These are phyloP conservation scores for Leucosporidium creatinivorum DNA, from an alignment of 768 basidiomycete genomes.

Conservation along the genomic window DNA sequence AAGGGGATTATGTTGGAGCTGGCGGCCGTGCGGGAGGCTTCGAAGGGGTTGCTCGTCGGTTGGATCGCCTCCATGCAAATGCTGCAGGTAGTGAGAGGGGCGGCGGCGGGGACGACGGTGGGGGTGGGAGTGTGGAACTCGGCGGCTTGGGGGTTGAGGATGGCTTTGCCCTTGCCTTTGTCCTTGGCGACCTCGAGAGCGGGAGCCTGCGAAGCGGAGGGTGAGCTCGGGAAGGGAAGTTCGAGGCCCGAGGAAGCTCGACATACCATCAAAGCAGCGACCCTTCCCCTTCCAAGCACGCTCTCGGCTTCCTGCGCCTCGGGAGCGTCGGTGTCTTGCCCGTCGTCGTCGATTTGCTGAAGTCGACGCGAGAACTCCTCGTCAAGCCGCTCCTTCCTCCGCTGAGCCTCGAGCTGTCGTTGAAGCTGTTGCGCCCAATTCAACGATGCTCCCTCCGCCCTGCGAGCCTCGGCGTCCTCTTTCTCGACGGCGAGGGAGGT, in stretches of 20 bases:
- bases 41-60: slow-evolving; percentile 5
- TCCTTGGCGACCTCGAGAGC: neutral
- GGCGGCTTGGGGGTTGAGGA: neutral
- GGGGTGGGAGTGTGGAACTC: neutral
- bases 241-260: too few species aligned
- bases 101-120: neutral
- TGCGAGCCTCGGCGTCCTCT: neutral
- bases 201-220: neutral
- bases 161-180: neutral
- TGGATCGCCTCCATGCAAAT: slow-evolving; percentile 10
- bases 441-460: neutral
- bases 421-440: neutral
- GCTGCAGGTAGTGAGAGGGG: neutral
- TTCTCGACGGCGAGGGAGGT: neutral
- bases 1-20: neutral
- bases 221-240: neutral
- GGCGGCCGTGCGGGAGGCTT: neutral
- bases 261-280: slow-evolving; percentile 1
- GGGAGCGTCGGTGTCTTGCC: neutral
- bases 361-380: neutral
- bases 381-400: neutral
- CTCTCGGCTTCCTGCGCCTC: neutral
- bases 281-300: neutral
- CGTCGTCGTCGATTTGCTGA: slow-evolving; percentile 6
- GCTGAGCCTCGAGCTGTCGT: neutral